Conservation (phyloP, 1,284 basidiomycete species). For the Apiotrichum akiyoshidainum region DNA sequence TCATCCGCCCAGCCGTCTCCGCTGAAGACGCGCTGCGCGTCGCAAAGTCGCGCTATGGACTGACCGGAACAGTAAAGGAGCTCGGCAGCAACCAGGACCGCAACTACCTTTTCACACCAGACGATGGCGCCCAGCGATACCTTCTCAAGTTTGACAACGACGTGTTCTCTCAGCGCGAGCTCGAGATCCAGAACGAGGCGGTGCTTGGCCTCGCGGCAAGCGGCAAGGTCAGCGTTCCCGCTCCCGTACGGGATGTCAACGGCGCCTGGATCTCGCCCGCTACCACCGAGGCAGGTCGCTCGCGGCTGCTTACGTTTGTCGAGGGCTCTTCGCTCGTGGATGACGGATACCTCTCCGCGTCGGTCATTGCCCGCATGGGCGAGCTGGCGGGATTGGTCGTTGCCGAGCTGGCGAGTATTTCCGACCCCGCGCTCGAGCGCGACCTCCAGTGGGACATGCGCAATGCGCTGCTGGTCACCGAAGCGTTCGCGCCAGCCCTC, state of each 20-base stretch:
- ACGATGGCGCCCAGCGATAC: neutral
- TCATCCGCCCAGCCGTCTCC: slow-evolving; percentile 8
- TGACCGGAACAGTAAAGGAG: slow-evolving; percentile 9
- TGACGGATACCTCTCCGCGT: slow-evolving; percentile 11
- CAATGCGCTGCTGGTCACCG: slow-evolving; percentile 10
- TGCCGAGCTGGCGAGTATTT: neutral
- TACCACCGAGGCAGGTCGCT: neutral
- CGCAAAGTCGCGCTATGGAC: neutral
- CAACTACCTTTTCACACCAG: slow-evolving; percentile 11
- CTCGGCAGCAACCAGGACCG: slow-evolving; percentile 18
- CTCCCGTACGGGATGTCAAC: neutral
- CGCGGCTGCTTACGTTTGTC: slow-evolving; percentile 13
- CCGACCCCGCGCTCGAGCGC: slow-evolving; percentile 9
- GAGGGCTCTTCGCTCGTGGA: slow-evolving; percentile 8
- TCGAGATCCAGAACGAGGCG: slow-evolving; percentile 14
- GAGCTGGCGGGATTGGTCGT: slow-evolving; percentile 6
- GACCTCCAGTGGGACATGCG: slow-evolving; percentile 21
- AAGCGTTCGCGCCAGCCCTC: slow-evolving; percentile 4
- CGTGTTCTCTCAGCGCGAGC: slow-evolving; percentile 6
- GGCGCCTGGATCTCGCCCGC: neutral
- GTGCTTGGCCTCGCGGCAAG: neutral
- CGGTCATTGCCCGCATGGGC: slow-evolving; percentile 3
- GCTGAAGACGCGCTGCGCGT: slow-evolving; percentile 5
- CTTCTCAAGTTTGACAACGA: slow-evolving; percentile 21
- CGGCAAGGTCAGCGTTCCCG: slow-evolving; percentile 2